Conservation (phyloP, 495 filamentous ascomycete species). For the Pseudomonodictys pantanalensis region DNA sequence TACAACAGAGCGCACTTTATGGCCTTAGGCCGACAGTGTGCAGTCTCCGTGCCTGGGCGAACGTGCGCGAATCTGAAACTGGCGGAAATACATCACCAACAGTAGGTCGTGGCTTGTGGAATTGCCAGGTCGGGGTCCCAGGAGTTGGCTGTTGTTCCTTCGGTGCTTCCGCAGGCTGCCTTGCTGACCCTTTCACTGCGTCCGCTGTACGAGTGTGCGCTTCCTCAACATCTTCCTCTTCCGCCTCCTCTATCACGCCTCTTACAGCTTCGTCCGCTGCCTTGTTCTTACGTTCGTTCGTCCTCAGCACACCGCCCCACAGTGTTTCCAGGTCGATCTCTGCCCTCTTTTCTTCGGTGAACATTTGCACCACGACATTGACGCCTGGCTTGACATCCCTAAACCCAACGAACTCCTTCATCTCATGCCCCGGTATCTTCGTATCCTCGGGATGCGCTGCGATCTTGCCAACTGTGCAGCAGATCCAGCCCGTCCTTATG, state of each 20-base stretch:
- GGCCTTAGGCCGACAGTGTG: too few relatives aligned
- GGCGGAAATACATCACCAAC: too few relatives aligned
- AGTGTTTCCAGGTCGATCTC: conserved; percentile 81
- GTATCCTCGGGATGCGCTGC: conserved; percentile 42
- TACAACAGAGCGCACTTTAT: too few relatives aligned
- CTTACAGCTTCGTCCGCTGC: conserved; percentile 26
- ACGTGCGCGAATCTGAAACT: too few relatives aligned
- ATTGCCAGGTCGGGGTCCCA: too few relatives aligned
- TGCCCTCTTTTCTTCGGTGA: conserved; percentile 78
- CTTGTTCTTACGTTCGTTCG: conserved; percentile 6
- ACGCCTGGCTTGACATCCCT: conserved; percentile 56
- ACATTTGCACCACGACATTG: conserved; percentile 82
- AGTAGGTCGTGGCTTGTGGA: too few relatives aligned
- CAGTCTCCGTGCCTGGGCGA: too few relatives aligned
- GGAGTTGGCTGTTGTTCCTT: too few relatives aligned
- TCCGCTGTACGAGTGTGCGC: too few relatives aligned
- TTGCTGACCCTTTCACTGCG: too few relatives aligned
- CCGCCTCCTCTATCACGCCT: conserved; percentile 7
- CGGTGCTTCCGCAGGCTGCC: too few relatives aligned
- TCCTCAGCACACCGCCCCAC: conserved; percentile 59
- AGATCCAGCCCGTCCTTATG: conserved; percentile 90
- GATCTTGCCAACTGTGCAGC: conserved; percentile 79
- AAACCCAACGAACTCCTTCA: conserved; percentile 68
- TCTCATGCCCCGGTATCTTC: conserved; percentile 20
- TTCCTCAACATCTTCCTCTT: background rate